phyloP scores from a whole-genome alignment of 176 grass and related monocot species.

The Otatea glauca region DNA sequence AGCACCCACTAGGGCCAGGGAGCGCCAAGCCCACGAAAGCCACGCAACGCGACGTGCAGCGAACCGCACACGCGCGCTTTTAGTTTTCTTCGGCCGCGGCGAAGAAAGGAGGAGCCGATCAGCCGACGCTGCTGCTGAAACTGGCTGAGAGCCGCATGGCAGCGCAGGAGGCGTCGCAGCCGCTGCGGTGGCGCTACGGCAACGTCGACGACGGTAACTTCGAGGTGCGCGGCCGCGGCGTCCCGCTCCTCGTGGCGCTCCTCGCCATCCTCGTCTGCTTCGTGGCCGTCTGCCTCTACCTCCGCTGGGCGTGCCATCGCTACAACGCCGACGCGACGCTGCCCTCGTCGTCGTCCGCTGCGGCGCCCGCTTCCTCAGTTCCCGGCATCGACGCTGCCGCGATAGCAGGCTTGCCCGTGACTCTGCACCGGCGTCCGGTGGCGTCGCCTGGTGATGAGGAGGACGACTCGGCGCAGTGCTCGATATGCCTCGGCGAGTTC shows the following conservation, averaged over 20 bases:
- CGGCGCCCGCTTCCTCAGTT: neutral
- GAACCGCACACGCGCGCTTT: neutral
- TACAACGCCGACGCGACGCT: neutral
- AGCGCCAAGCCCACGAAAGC: constrained; percentile 7
- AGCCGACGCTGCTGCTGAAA: neutral
- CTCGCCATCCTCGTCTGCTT: constrained; percentile 45
- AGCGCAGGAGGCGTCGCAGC: constrained; percentile 44
- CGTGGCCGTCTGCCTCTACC: constrained; percentile 52
- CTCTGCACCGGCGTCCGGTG: neutral
- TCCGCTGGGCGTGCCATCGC: constrained; percentile 50
- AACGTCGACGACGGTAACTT: constrained; percentile 59
- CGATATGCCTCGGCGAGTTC: constrained; percentile 60
- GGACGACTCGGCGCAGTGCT: constrained; percentile 38
- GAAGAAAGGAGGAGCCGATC: neutral
- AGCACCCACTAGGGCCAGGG: neutral
- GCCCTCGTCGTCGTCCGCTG: neutral
- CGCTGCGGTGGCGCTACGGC: constrained; percentile 46
- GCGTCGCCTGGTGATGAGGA: neutral
- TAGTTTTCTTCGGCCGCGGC: neutral
- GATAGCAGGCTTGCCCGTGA: constrained; percentile 34
- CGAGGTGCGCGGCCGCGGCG: constrained; percentile 13
- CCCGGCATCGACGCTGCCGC: constrained; percentile 36
- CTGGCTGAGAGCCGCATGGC: constrained; percentile 30
- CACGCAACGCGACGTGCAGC: constrained; percentile 26
- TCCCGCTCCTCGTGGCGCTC: constrained; percentile 43